Evolutionary conservation across 345 rosid genomes (phyloP), one percentile per base, ranked within the genome.

Genomic region (Hypericum perforatum): DNA sequence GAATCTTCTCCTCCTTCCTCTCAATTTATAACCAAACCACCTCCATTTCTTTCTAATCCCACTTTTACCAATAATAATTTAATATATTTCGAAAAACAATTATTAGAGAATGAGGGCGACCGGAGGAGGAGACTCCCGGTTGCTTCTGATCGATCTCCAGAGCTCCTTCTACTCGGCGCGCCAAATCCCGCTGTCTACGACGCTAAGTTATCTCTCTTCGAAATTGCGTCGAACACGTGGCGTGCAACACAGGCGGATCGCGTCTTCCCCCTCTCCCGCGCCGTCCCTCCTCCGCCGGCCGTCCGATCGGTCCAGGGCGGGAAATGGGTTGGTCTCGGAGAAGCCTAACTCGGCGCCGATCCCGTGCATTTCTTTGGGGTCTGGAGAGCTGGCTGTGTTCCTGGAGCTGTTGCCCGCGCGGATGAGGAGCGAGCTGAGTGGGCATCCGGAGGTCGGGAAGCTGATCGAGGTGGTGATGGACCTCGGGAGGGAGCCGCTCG

Each of bases 391-490:
- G 50, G 96, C 71, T 54, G 55, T 76, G 65, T 87, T 87, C 59
- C 75, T 87, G 53, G 86, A 87, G 56, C 58, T 91, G 75, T 67
- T 87, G 60, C 98, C 98, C 6, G 41, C 61, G 64, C 64, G 78
- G 41, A 72, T 86, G 79, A 76, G 79, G 70, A 76, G 57, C 37
- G 84, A 75, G 62, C 75, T 91, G 38, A 39, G 55, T 50, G 61
- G 59, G 74, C 95, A 82, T 55, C 59, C 52, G 32, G 75, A 80
- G 67, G 74, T 91, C 29, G 77, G 79, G 45, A 76, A 78, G 61
- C 62, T 91, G 76, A 91, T 87, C 48, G 96, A 91, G 59, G 92
- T 91, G 45, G 98, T 91, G 55, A 74, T 91, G 95, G 96, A 91
- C 57, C 71, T 87, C 70, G 98, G 96, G 45, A 77, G 98, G 60